Evolutionary conservation across 2,329 filamentous ascomycete species (phyloP).

Genomic region (Alternaria tenuissima): DNA sequence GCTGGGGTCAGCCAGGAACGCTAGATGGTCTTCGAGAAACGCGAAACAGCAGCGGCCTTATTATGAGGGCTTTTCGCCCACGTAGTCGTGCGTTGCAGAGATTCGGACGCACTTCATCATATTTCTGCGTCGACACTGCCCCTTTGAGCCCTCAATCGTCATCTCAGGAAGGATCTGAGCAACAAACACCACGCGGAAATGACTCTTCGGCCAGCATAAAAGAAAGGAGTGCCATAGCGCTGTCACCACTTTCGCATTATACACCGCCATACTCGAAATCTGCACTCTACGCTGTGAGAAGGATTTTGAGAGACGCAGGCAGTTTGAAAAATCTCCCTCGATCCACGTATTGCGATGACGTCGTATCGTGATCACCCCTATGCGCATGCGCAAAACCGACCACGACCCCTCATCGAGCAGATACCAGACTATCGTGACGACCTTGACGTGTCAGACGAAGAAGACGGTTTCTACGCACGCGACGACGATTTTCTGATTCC

Average conservation of each 20-base stretch:
- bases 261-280: not conserved
- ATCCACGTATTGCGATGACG: slow-evolving; percentile 23
- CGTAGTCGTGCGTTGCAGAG: not conserved
- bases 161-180: slow-evolving; percentile 2
- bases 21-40: slow-evolving; percentile 13
- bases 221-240: not conserved
- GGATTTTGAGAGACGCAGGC: not conserved
- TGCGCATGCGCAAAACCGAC: slow-evolving; percentile 23
- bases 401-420: slow-evolving; percentile 41
- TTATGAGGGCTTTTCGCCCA: slow-evolving; percentile 7
- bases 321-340: not conserved
- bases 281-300: not conserved
- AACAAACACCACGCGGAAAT: not conserved
- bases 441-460: slow-evolving; percentile 52
- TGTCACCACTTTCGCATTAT: not conserved
- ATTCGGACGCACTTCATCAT: not conserved
- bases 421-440: slow-evolving; percentile 36
- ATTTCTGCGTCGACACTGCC: not conserved
- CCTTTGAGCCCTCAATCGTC: not conserved
- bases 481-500: slow-evolving; percentile 47
- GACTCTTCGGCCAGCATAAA: slow-evolving; percentile 2
- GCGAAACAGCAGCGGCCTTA: slow-evolving; percentile 12
- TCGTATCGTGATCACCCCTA: slow-evolving; percentile 33
- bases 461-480: slow-evolving; percentile 47
- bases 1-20: slow-evolving; percentile 4